These are phyloP conservation scores for Aspergillus caelatus DNA, from an alignment of 2,329 filamentous ascomycete genomes.

Conservation along the genomic window DNA sequence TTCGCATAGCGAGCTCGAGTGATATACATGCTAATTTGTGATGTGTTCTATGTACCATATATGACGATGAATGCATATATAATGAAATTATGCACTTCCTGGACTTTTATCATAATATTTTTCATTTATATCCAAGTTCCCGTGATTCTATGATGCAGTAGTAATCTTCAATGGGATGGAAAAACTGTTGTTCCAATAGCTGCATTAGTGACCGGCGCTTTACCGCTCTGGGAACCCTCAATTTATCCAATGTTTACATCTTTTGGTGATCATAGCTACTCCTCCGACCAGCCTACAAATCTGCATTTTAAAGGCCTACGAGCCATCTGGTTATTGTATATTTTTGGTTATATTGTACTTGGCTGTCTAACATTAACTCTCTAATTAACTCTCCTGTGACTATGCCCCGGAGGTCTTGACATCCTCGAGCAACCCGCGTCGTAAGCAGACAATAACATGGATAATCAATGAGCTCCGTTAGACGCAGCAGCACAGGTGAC, in stretches of 20 bases:
- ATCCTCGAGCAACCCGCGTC: neutral
- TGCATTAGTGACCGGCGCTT: slow-evolving; percentile 11
- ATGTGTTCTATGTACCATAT: slow-evolving; percentile 32
- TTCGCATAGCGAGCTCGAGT: slow-evolving; percentile 35
- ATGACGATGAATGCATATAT: slow-evolving; percentile 30
- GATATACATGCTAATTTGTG: slow-evolving; percentile 30
- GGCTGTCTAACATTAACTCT: slow-evolving; percentile 3
- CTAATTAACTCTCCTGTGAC: neutral
- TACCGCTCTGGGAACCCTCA: slow-evolving; percentile 21
- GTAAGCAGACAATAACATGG: slow-evolving; percentile 12
- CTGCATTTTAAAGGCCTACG: slow-evolving; percentile 10
- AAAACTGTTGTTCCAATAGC: slow-evolving; percentile 4
- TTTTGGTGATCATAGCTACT: slow-evolving; percentile 16
- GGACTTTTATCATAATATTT: neutral
- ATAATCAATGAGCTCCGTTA: slow-evolving; percentile 12
- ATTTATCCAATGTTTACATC: slow-evolving; percentile 31
- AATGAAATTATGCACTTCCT: slow-evolving; percentile 16
- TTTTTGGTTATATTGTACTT: slow-evolving; percentile 12
- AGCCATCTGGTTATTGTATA: neutral
- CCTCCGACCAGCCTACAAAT: neutral
- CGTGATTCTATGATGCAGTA: neutral
- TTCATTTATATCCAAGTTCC: neutral
- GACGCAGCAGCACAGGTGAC: slow-evolving; percentile 10
- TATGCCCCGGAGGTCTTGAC: neutral
- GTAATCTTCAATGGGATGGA: neutral